These are phyloP conservation scores for Lathyrus sativus DNA, from an alignment of 306 rosid genomes.

Conservation along the genomic window DNA sequence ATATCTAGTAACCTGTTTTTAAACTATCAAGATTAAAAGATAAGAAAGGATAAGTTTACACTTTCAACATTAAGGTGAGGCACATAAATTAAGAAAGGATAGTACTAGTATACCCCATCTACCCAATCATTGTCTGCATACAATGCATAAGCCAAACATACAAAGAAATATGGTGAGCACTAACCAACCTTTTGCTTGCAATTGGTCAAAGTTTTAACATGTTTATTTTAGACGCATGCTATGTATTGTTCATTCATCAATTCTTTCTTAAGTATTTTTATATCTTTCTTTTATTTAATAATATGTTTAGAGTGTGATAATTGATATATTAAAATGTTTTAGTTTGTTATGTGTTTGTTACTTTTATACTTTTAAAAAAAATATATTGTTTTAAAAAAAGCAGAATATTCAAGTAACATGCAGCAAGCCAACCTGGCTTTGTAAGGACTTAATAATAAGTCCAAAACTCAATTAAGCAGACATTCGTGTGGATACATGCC, in stretches of 20 bases:
- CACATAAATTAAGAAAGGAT: slow-evolving; percentile 4
- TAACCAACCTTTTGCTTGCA: neutral
- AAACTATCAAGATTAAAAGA: slow-evolving; percentile 4
- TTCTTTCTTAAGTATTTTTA: too few relatives aligned
- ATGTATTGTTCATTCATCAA: slow-evolving; percentile 1
- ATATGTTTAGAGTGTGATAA: too few relatives aligned
- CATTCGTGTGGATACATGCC: slow-evolving; percentile 13
- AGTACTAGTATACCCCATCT: neutral
- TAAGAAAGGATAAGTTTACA: neutral
- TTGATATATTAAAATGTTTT: too few relatives aligned
- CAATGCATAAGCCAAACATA: slow-evolving; percentile 22
- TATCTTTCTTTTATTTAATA: too few relatives aligned
- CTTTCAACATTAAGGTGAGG: neutral
- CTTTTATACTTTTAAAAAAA: too few relatives aligned
- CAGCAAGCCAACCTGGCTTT: slow-evolving; percentile 35
- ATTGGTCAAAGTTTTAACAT: slow-evolving; percentile 13
- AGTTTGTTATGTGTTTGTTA: too few relatives aligned
- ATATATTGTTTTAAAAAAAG: too few relatives aligned
- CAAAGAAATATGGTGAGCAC: slow-evolving; percentile 4
- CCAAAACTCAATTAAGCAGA: neutral
- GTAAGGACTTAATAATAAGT: slow-evolving; percentile 4
- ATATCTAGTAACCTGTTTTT: neutral
- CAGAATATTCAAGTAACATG: slow-evolving; percentile 34
- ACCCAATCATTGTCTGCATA: slow-evolving; percentile 25
- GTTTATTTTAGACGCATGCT: slow-evolving; percentile 8